Evolutionary conservation across 305 asterid species (phyloP).

Genomic region (Fraxinus greggii): DNA sequence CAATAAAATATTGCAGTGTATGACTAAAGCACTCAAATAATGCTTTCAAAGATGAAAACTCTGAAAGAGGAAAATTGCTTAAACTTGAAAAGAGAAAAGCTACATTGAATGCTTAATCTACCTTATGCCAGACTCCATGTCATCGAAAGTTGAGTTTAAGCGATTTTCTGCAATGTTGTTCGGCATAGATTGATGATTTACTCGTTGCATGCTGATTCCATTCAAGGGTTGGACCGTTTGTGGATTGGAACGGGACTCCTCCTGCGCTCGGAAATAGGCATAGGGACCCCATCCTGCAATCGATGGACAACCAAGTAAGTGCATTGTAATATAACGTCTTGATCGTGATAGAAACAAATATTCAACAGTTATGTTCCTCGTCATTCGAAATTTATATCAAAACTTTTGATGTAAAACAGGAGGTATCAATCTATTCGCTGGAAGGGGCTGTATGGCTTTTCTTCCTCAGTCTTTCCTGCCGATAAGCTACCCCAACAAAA

Average conservation of each 20-base stretch:
- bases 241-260: conserved; percentile 40
- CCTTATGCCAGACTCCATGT: conserved; percentile 58
- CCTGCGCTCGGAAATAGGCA: conserved; percentile 72
- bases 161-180: conserved; percentile 26
- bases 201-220: conserved; percentile 33
- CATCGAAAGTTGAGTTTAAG: conserved; percentile 31
- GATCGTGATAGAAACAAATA: not conserved
- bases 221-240: conserved; percentile 23
- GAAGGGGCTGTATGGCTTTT: not conserved
- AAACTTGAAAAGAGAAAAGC: not conserved
- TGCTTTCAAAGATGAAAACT: not conserved
- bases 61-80: not conserved
- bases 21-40: not conserved
- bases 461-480: not conserved
- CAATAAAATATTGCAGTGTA: not conserved
- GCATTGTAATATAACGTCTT: not conserved
- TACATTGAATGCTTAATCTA: conserved; percentile 13
- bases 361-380: not conserved
- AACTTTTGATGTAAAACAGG: not conserved
- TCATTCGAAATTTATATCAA: not conserved
- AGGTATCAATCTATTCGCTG: not conserved
- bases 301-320: not conserved
- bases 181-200: conserved; percentile 27
- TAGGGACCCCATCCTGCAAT: conserved; percentile 69
- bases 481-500: not conserved